A percentile compares a stretch with the other conserved stretches of the same genome.
phyloP scores from a whole-genome alignment of 2,329 filamentous ascomycete species.

The Lecanosticta acicola region DNA sequence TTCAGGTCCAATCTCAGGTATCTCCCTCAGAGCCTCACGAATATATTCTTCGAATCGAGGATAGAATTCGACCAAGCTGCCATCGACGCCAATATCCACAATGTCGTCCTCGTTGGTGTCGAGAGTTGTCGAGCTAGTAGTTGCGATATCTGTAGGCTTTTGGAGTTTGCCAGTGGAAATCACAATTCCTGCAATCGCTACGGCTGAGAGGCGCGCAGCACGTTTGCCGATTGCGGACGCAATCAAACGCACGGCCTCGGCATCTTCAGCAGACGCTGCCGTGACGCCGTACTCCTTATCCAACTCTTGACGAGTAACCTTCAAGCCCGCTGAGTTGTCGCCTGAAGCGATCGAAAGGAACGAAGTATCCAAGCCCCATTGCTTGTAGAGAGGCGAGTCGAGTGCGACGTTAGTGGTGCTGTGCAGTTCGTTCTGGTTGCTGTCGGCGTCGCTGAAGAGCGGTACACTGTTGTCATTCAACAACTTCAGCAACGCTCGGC shows the following conservation, averaged over 20 bases:
- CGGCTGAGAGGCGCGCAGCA: slow-evolving; percentile 78
- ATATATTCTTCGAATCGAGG: slow-evolving; percentile 87
- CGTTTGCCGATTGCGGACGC: slow-evolving; percentile 80
- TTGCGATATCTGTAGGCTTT: slow-evolving; percentile 31
- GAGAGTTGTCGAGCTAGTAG: slow-evolving; percentile 23
- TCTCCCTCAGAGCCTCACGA: slow-evolving; percentile 69
- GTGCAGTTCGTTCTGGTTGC: slow-evolving; percentile 59
- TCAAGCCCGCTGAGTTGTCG: slow-evolving; percentile 67
- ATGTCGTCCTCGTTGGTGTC: slow-evolving; percentile 56
- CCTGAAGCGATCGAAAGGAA: slow-evolving; percentile 82
- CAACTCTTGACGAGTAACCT: slow-evolving; percentile 69
- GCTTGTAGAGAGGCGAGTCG: slow-evolving; percentile 62
- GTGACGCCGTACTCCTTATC: slow-evolving; percentile 71
- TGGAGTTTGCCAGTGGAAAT: slow-evolving; percentile 70
- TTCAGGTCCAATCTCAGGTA: slow-evolving; percentile 68
- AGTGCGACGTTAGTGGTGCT: slow-evolving; percentile 65
- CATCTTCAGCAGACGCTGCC: slow-evolving; percentile 74
- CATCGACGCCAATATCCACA: slow-evolving; percentile 89
- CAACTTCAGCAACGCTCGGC: slow-evolving; percentile 67
- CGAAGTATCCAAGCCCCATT: slow-evolving; percentile 87
- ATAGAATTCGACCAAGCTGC: slow-evolving; percentile 91
- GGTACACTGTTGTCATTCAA: slow-evolving; percentile 60
- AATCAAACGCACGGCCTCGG: slow-evolving; percentile 78
- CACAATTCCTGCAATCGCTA: slow-evolving; percentile 79
- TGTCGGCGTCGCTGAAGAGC: slow-evolving; percentile 72